These are phyloP conservation scores for Neoboletus subvelutipes DNA, from an alignment of 768 basidiomycete genomes.

Conservation along the genomic window DNA sequence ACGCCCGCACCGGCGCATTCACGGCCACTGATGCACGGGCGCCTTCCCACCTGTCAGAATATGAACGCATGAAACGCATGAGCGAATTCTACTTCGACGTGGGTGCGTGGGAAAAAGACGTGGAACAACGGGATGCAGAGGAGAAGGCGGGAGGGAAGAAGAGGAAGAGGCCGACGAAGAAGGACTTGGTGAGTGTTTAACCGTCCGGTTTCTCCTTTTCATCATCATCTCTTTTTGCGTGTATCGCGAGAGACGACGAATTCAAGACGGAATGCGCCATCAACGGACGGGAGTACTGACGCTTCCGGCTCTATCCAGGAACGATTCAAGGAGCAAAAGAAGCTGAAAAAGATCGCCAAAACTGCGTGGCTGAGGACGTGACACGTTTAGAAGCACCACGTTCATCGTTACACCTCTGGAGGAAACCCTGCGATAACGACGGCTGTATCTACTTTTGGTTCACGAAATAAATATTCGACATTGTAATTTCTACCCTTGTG, in stretches of 20 bases:
- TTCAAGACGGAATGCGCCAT: slow-evolving; percentile 18
- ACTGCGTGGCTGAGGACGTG: slow-evolving; percentile 80
- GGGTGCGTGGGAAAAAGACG: slow-evolving; percentile 71
- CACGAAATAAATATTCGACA: not conserved
- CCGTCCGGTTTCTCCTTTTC: slow-evolving; percentile 11
- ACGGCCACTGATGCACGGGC: slow-evolving; percentile 64
- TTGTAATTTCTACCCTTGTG: not conserved
- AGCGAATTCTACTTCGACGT: slow-evolving; percentile 88
- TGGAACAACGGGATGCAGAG: slow-evolving; percentile 47
- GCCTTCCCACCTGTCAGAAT: slow-evolving; percentile 76
- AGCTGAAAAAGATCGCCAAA: slow-evolving; percentile 80
- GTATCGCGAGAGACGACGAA: slow-evolving; percentile 20
- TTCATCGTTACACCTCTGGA: not conserved
- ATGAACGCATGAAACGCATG: slow-evolving; percentile 76
- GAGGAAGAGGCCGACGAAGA: slow-evolving; percentile 76
- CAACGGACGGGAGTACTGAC: slow-evolving; percentile 28
- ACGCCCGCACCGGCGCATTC: slow-evolving; percentile 79
- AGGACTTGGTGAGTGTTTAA: slow-evolving; percentile 65
- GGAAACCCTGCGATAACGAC: not conserved
- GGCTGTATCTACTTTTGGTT: slow-evolving; percentile 6
- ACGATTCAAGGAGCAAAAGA: slow-evolving; percentile 82
- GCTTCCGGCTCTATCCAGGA: slow-evolving; percentile 47
- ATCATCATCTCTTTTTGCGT: slow-evolving; percentile 18
- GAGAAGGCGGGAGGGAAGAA: slow-evolving; percentile 64
- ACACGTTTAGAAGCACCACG: not conserved